Percentiles rank a stretch among this genome's conserved stretches.
Conservation (phyloP, 805 yeast species). For the Candida succiphila region DNA sequence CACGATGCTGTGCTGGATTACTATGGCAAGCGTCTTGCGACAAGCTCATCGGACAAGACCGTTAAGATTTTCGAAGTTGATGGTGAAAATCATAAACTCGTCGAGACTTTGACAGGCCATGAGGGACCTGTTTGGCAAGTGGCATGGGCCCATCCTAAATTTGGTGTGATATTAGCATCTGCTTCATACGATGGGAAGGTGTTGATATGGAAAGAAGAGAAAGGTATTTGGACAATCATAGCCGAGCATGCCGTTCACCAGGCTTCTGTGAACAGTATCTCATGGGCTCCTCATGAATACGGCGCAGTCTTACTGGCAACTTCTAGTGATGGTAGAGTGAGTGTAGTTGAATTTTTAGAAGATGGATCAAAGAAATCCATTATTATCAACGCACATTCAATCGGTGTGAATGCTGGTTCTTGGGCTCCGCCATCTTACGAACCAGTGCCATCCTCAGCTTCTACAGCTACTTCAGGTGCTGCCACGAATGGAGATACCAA, state of each 20-base stretch:
- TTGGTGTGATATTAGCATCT: conserved; percentile 89
- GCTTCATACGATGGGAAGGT: conserved; percentile 95
- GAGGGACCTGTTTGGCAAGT: conserved; percentile 99
- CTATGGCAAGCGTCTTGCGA: conserved; percentile 92
- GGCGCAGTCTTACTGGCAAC: conserved; percentile 89
- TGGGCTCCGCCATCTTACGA: conserved; percentile 69
- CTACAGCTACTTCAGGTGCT: background rate
- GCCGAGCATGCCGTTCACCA: conserved; percentile 83
- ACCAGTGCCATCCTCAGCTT: too few species aligned
- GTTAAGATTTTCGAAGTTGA: conserved; percentile 88
- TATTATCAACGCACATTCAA: conserved; percentile 72
- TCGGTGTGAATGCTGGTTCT: conserved; percentile 89
- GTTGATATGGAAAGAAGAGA: conserved; percentile 90
- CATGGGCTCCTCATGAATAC: conserved; percentile 96
- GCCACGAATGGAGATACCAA: background rate
- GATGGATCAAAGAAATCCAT: conserved; percentile 70
- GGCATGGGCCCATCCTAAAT: conserved; percentile 98
- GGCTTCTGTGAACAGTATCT: conserved; percentile 88
- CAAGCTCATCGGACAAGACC: conserved; percentile 94
- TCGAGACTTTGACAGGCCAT: conserved; percentile 84
- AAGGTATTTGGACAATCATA: conserved; percentile 78
- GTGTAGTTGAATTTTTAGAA: conserved; percentile 84
- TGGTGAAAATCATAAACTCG: conserved; percentile 69
- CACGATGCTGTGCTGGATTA: conserved; percentile 97
- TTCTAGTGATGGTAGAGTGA: conserved; percentile 87